These are phyloP conservation scores for Nothophoma quercina DNA, from an alignment of 2,329 filamentous ascomycete species.

Conservation along the genomic window DNA sequence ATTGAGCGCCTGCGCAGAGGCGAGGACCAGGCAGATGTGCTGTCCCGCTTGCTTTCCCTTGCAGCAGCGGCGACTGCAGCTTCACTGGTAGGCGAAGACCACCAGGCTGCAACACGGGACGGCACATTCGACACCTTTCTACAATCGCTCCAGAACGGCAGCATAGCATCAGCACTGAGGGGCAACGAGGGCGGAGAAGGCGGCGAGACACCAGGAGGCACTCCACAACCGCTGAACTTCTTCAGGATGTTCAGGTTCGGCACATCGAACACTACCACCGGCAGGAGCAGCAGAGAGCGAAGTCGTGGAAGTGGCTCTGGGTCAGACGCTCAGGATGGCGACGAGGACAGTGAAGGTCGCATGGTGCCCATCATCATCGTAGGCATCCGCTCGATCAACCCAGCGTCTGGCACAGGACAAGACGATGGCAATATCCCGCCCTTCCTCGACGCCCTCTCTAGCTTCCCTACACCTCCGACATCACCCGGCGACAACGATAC, in stretches of 20 bases:
- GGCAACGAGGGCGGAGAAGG: constrained; percentile 52
- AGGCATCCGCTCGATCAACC: constrained; percentile 71
- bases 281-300: constrained; percentile 29
- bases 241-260: constrained; percentile 74
- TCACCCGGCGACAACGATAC: constrained; percentile 60
- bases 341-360: constrained; percentile 59
- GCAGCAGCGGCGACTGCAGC: constrained; percentile 71
- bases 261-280: constrained; percentile 51
- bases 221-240: constrained; percentile 68
- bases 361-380: constrained; percentile 75
- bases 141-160: constrained; percentile 67
- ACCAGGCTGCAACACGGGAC: constrained; percentile 64
- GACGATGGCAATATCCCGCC: constrained; percentile 55
- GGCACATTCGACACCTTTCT: constrained; percentile 70
- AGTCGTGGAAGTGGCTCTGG: constrained; percentile 34
- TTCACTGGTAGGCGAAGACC: constrained; percentile 68
- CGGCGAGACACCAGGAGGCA: constrained; percentile 45
- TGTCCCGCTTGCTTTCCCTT: constrained; percentile 68
- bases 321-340: constrained; percentile 29
- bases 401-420: constrained; percentile 55
- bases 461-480: constrained; percentile 55
- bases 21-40: constrained; percentile 68
- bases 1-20: constrained; percentile 54
- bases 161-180: constrained; percentile 63
- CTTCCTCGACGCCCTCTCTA: constrained; percentile 60